These are phyloP conservation scores for Dalbergia oliveri DNA, from an alignment of 306 rosid species.

Conservation along the genomic window DNA sequence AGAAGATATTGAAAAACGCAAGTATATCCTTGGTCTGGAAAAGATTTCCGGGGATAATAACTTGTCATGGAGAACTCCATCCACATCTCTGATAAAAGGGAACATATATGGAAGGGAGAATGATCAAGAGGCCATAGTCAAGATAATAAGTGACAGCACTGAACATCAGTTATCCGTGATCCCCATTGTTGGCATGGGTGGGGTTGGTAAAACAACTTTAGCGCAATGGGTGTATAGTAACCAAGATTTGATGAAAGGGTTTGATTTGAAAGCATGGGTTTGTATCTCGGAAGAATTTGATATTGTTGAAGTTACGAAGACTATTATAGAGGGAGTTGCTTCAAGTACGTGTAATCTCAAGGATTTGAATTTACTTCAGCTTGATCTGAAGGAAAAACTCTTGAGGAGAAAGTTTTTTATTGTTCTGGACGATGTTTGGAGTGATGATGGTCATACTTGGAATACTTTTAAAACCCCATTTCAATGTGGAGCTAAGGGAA, in stretches of 20 bases:
- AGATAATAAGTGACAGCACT: not conserved
- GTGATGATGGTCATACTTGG: not conserved
- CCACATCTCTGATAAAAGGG: not conserved
- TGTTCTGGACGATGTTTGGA: slow-evolving; percentile 35
- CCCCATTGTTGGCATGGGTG: slow-evolving; percentile 27
- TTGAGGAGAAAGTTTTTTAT: not conserved
- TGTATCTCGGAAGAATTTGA: not conserved
- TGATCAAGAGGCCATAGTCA: not conserved
- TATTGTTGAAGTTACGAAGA: not conserved
- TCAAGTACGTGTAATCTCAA: not conserved
- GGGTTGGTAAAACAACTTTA: slow-evolving; percentile 20
- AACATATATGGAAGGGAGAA: slow-evolving; percentile 13
- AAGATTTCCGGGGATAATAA: not conserved
- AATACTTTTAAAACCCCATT: not conserved
- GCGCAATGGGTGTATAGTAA: not conserved
- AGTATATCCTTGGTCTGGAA: not conserved
- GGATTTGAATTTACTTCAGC: not conserved
- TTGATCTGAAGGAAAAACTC: not conserved
- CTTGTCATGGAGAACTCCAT: not conserved
- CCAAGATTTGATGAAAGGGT: not conserved
- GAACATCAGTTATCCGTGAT: not conserved
- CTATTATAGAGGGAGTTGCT: not conserved
- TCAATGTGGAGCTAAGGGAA: not conserved
- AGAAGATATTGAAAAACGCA: not conserved
- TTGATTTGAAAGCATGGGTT: slow-evolving; percentile 13